Evolutionary conservation across 768 basidiomycete genomes (phyloP).

Genomic region (Serendipita sp.): DNA sequence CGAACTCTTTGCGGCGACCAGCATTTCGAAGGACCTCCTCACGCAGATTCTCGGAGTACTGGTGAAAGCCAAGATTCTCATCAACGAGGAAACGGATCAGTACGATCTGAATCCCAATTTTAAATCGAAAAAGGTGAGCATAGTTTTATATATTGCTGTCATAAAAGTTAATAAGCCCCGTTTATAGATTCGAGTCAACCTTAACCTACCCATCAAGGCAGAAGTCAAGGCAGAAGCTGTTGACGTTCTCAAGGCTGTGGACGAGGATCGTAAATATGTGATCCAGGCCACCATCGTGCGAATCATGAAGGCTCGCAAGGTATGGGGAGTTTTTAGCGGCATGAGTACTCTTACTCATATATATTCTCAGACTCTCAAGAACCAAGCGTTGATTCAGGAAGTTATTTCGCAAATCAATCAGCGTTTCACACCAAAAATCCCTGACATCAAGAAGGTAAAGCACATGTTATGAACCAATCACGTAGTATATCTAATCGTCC

Average conservation of each 20-base stretch:
- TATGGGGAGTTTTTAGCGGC: slow-evolving; percentile 4
- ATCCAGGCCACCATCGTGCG: slow-evolving; percentile 24
- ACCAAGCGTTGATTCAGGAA: slow-evolving; percentile 77
- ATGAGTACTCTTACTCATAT: background rate
- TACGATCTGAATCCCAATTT: slow-evolving; percentile 76
- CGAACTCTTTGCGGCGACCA: slow-evolving; percentile 66
- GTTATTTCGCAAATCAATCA: slow-evolving; percentile 79
- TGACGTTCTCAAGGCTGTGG: slow-evolving; percentile 86
- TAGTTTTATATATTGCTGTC: background rate
- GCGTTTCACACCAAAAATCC: slow-evolving; percentile 82
- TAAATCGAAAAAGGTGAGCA: slow-evolving; percentile 20
- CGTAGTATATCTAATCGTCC: slow-evolving; percentile 13
- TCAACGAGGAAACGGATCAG: slow-evolving; percentile 76
- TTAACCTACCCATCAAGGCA: slow-evolving; percentile 68
- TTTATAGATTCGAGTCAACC: slow-evolving; percentile 17
- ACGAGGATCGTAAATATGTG: slow-evolving; percentile 85
- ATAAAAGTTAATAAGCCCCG: background rate
- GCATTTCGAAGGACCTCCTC: slow-evolving; percentile 65
- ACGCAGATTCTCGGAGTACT: slow-evolving; percentile 37
- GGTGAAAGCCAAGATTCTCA: slow-evolving; percentile 76
- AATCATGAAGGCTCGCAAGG: slow-evolving; percentile 87
- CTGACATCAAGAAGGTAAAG: slow-evolving; percentile 85
- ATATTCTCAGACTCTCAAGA: slow-evolving; percentile 57
- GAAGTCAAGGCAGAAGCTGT: slow-evolving; percentile 83
- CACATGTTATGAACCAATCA: background rate